phyloP scores from a whole-genome alignment of 2,329 filamentous ascomycete species.

The Gaeumannomyces tritici region DNA sequence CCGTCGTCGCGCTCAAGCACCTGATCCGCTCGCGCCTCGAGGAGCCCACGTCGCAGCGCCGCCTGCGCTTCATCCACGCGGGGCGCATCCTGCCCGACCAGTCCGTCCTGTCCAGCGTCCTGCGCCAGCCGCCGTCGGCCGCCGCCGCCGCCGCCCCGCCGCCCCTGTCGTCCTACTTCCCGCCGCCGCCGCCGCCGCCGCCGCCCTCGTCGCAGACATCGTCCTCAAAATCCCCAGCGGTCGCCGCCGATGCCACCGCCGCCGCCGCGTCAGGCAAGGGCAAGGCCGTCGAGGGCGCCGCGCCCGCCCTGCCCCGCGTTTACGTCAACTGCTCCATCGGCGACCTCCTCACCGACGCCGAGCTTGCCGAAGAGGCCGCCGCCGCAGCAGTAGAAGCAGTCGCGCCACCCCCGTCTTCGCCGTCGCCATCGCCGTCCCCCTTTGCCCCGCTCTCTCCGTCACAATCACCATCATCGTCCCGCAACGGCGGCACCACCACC shows the following conservation, averaged over 20 bases:
- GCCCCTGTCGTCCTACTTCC: slow-evolving; percentile 9
- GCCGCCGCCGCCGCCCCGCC: slow-evolving; percentile 15
- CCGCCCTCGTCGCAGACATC: too few relatives aligned
- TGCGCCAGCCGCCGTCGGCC: slow-evolving; percentile 52
- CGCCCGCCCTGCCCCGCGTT: slow-evolving; percentile 42
- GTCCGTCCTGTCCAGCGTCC: slow-evolving; percentile 55
- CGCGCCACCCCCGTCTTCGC: neutral
- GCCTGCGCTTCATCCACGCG: slow-evolving; percentile 81
- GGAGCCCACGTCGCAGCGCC: slow-evolving; percentile 45
- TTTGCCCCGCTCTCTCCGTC: slow-evolving; percentile 10
- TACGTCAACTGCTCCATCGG: slow-evolving; percentile 95
- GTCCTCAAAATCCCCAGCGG: neutral
- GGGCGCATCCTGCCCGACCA: slow-evolving; percentile 77
- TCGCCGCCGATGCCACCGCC: neutral
- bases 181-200: slow-evolving; percentile 11
- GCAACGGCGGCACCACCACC: neutral
- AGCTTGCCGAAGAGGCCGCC: slow-evolving; percentile 50
- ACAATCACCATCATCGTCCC: slow-evolving; percentile 10
- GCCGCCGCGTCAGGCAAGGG: slow-evolving; percentile 38
- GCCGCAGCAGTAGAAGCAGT: slow-evolving; percentile 38
- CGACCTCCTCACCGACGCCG: slow-evolving; percentile 55
- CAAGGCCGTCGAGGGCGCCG: slow-evolving; percentile 50
- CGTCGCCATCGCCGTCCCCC: slow-evolving; percentile 9
- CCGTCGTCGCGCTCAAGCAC: slow-evolving; percentile 71
- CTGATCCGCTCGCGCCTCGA: slow-evolving; percentile 67